These are phyloP conservation scores for Cystobasidiaceae sp. DNA, from an alignment of 1,284 basidiomycete genomes.

Conservation along the genomic window DNA sequence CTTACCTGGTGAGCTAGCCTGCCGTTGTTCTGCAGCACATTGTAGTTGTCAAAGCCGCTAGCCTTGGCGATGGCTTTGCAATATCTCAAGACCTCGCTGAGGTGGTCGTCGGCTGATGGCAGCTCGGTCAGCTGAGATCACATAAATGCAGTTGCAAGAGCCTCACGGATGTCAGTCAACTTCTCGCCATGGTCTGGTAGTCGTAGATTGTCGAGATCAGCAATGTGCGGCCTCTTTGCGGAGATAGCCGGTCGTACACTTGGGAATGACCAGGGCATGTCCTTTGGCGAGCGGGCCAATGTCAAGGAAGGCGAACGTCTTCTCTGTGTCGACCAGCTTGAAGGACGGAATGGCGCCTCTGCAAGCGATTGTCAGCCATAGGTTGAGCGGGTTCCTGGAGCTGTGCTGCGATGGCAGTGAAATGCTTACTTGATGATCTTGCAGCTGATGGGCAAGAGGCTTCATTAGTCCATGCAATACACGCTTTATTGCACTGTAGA, in stretches of 20 bases:
- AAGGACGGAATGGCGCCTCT: constrained; percentile 45
- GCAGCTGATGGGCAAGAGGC: constrained; percentile 42
- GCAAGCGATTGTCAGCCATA: too few species aligned
- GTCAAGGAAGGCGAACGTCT: constrained; percentile 45
- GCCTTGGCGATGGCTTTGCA: constrained; percentile 46
- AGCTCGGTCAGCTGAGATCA: neutral
- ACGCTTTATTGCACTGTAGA: too few species aligned
- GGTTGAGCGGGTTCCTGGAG: constrained; percentile 37
- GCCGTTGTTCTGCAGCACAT: constrained; percentile 48
- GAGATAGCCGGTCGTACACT: constrained; percentile 38
- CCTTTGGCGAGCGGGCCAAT: constrained; percentile 49
- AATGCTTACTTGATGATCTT: constrained; percentile 49
- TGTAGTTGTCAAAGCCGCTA: constrained; percentile 48
- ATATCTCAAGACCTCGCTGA: constrained; percentile 5
- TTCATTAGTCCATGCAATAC: too few species aligned
- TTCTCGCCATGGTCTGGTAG: constrained; percentile 22
- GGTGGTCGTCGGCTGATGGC: constrained; percentile 12
- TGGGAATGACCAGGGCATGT: constrained; percentile 50
- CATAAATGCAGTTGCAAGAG: neutral
- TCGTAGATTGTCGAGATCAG: too few species aligned
- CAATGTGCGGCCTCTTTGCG: too few species aligned
- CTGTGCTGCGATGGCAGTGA: too few species aligned
- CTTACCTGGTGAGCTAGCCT: constrained; percentile 39
- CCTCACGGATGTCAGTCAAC: constrained; percentile 23
- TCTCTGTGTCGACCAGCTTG: constrained; percentile 49